These are phyloP conservation scores for Aspergillus carlsbadensis DNA, from an alignment of 495 filamentous ascomycete species.

Conservation along the genomic window DNA sequence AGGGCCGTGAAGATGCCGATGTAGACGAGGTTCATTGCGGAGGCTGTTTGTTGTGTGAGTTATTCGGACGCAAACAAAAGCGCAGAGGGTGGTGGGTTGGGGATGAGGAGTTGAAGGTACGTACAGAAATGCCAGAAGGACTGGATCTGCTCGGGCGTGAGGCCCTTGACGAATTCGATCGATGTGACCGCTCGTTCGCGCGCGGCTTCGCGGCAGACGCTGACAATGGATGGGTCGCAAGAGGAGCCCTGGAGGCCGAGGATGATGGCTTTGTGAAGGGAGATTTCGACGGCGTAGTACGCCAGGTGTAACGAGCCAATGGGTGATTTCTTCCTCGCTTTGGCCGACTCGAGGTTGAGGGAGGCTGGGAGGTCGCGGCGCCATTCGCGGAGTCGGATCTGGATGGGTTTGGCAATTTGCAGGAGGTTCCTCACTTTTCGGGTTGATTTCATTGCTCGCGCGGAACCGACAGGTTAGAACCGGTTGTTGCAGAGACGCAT, in stretches of 20 bases:
- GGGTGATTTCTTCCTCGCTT: constrained; percentile 2
- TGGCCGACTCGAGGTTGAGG: neutral
- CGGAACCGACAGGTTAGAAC: neutral
- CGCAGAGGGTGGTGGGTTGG: too few relatives aligned
- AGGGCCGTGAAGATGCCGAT: constrained; percentile 3
- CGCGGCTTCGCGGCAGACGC: constrained; percentile 2
- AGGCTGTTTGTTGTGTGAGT: too few relatives aligned
- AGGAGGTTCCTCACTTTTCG: constrained; percentile 2
- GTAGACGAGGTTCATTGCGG: constrained; percentile 4
- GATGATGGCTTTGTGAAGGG: constrained; percentile 3
- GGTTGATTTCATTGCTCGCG: neutral
- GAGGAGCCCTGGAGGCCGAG: constrained; percentile 2
- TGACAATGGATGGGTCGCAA: neutral
- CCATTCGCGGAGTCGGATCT: constrained; percentile 4
- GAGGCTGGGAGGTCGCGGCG: constrained; percentile 2
- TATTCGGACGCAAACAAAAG: too few relatives aligned
- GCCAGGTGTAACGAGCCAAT: constrained; percentile 1
- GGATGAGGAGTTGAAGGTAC: neutral
- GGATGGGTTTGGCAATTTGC: constrained; percentile 4
- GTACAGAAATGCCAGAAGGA: constrained; percentile 6
- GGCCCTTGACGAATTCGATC: constrained; percentile 4
- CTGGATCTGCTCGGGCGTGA: constrained; percentile 4
- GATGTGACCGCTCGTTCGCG: constrained; percentile 2
- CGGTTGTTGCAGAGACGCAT: too few relatives aligned
- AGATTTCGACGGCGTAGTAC: constrained; percentile 3